Evolutionary conservation across 2,329 filamentous ascomycete genomes (phyloP).

Genomic region (Cephalotrichum gorgonifer): DNA sequence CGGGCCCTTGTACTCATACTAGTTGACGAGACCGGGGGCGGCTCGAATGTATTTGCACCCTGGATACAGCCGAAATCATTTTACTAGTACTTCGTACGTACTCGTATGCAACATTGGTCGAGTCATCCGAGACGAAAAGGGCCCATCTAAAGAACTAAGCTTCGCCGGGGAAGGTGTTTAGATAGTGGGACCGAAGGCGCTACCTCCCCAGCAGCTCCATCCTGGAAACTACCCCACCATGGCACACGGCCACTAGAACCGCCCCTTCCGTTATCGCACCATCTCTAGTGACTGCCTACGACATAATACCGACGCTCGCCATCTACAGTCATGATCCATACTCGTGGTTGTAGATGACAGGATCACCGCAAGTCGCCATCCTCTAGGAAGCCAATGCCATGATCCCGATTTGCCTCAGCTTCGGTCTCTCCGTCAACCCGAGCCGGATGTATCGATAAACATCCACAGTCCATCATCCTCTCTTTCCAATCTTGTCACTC

Average conservation of each 20-base stretch:
- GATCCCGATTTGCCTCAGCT: neutral
- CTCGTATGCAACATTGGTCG: too few species aligned
- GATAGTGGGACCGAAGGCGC: neutral
- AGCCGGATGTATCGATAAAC: neutral
- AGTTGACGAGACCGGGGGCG: too few species aligned
- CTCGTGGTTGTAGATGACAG: too few species aligned
- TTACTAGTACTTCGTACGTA: too few species aligned
- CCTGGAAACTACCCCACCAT: neutral
- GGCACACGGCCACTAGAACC: neutral
- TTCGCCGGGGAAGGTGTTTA: too few species aligned
- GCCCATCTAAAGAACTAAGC: too few species aligned
- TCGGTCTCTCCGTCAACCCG: neutral
- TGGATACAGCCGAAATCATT: too few species aligned
- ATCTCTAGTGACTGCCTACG: neutral
- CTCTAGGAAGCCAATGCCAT: neutral
- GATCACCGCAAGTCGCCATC: neutral
- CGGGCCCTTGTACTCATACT: too few species aligned
- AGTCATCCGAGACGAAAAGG: too few species aligned
- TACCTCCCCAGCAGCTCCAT: neutral
- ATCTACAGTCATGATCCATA: too few species aligned
- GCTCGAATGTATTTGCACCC: too few species aligned
- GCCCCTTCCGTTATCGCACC: neutral
- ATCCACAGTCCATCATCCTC: neutral
- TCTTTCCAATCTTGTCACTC: neutral
- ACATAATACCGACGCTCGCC: constrained; percentile 12